Conservation (phyloP, 2,329 filamentous ascomycete genomes). For the Aspergillus costaricaensis region DNA sequence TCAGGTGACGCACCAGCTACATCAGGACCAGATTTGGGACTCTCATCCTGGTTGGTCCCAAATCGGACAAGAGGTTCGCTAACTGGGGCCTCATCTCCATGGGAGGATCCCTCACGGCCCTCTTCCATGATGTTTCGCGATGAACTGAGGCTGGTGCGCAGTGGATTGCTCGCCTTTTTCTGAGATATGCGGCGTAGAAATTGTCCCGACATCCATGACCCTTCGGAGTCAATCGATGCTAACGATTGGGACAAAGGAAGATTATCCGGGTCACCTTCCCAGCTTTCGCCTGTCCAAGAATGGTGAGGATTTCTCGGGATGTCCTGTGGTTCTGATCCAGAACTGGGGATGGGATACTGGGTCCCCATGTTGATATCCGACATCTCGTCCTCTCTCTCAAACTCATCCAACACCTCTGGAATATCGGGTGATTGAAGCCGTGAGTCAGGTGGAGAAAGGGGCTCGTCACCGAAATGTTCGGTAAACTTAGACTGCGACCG, state of each 20-base stretch:
- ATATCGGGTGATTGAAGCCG: slow-evolving; percentile 75
- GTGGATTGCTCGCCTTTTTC: slow-evolving; percentile 39
- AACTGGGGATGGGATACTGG: slow-evolving; percentile 27
- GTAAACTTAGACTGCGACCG: slow-evolving; percentile 88
- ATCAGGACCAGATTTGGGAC: slow-evolving; percentile 48
- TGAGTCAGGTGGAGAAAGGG: slow-evolving; percentile 82
- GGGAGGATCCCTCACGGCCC: slow-evolving; percentile 47
- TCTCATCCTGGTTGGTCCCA: slow-evolving; percentile 50
- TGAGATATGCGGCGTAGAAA: slow-evolving; percentile 54
- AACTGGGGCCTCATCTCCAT: slow-evolving; percentile 68
- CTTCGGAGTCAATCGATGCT: slow-evolving; percentile 93
- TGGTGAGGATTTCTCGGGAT: slow-evolving; percentile 31
- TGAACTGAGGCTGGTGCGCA: slow-evolving; percentile 43
- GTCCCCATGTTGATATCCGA: slow-evolving; percentile 16
- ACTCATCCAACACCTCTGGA: slow-evolving; percentile 35
- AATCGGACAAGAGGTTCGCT: slow-evolving; percentile 70
- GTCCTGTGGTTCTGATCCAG: slow-evolving; percentile 34
- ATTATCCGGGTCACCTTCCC: slow-evolving; percentile 54
- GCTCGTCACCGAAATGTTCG: slow-evolving; percentile 86
- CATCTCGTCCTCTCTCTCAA: slow-evolving; percentile 14
- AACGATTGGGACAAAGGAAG: slow-evolving; percentile 73
- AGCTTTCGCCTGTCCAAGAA: slow-evolving; percentile 43
- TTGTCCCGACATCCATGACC: slow-evolving; percentile 88
- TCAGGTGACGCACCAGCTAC: slow-evolving; percentile 57
- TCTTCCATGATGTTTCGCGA: slow-evolving; percentile 50